phyloP scores from a whole-genome alignment of 257 asterid genomes.

The Solanum rostratum region DNA sequence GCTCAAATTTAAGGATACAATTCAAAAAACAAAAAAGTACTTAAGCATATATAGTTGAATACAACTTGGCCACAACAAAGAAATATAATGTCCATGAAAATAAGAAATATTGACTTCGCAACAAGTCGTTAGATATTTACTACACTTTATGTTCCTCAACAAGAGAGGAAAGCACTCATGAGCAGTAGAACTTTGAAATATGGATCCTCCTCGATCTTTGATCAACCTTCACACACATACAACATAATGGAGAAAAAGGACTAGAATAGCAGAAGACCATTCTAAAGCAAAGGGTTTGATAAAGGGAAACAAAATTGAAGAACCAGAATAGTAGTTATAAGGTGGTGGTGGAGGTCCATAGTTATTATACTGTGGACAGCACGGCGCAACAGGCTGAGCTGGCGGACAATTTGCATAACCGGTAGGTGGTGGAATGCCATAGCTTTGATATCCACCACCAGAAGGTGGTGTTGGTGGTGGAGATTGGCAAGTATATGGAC shows the following conservation, averaged over 20 bases:
- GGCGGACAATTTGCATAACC: conserved; percentile 23
- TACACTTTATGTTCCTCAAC: neutral
- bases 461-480: conserved; percentile 4
- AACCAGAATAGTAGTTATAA: conserved; percentile 3
- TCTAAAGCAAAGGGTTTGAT: neutral
- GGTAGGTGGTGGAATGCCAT: conserved; percentile 7
- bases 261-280: conserved; percentile 1
- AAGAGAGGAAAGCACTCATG: neutral
- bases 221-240: neutral
- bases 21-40: neutral
- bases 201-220: neutral
- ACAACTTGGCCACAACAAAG: neutral
- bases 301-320: neutral
- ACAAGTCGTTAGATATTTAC: neutral
- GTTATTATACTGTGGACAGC: conserved; percentile 12
- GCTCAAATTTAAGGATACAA: neutral
- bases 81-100: neutral
- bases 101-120: neutral
- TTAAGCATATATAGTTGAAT: neutral
- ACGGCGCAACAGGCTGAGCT: neutral
- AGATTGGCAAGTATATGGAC: conserved; percentile 13
- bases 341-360: conserved; percentile 15
- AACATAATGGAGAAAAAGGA: neutral
- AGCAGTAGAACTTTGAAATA: neutral
- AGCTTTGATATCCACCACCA: neutral